phyloP scores from a whole-genome alignment of 2,329 filamentous ascomycete genomes.

The Neofusicoccum sp. region DNA sequence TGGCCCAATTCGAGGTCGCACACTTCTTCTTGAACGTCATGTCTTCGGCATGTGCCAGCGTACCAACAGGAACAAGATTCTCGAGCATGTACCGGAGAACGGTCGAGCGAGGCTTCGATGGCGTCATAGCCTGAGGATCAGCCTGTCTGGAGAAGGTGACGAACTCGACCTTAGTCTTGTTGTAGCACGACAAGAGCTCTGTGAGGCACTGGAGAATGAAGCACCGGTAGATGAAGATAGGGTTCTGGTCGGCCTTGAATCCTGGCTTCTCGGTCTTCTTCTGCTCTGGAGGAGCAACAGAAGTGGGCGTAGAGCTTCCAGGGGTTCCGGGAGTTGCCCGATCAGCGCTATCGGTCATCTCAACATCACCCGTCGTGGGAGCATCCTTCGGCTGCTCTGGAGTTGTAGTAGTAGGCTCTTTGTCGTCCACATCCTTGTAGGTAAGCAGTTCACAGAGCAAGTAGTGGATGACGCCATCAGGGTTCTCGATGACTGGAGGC shows the following conservation, averaged over 20 bases:
- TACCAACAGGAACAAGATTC: conserved; percentile 67
- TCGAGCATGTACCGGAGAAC: conserved; percentile 92
- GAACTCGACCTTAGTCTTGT: conserved; percentile 93
- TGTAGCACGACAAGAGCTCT: conserved; percentile 88
- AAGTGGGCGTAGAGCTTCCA: conserved; percentile 22
- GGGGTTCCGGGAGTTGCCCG: conserved; percentile 14
- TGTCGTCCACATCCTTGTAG: conserved; percentile 90
- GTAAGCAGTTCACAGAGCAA: conserved; percentile 87
- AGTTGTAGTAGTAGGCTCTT: conserved; percentile 53
- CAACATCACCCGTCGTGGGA: conserved; percentile 42
- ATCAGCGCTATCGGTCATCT: conserved; percentile 45
- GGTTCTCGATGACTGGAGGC: conserved; percentile 81
- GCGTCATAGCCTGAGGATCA: conserved; percentile 77
- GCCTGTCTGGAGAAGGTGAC: conserved; percentile 97
- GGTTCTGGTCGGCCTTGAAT: conserved; percentile 91
- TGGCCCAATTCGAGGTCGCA: conserved; percentile 81
- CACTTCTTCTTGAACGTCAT: conserved; percentile 78
- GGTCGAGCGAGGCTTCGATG: conserved; percentile 88
- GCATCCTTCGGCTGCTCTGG: conserved; percentile 44
- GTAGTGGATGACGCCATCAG: conserved; percentile 94
- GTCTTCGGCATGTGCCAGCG: conserved; percentile 69
- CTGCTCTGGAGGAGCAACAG: conserved; percentile 40
- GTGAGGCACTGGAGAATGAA: conserved; percentile 90
- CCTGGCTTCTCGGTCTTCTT: conserved; percentile 66
- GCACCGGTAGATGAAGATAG: conserved; percentile 94